Evolutionary conservation across 2,329 filamentous ascomycete genomes (phyloP), one percentile per base, ranked within the genome.

Genomic region (Exophiala calicioides): DNA sequence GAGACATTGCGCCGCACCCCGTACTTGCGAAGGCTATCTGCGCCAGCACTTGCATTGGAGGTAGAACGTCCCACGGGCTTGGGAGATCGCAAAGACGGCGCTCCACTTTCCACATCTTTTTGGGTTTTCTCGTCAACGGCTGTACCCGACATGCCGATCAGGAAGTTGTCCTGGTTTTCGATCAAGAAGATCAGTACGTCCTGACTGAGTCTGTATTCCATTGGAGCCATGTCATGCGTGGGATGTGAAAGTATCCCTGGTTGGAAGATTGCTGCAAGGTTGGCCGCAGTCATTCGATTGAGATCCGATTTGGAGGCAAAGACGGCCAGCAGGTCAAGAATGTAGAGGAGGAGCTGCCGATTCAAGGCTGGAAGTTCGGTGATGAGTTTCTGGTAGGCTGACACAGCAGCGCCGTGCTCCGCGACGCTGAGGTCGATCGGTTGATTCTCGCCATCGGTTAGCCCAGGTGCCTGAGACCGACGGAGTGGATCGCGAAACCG

Each of bases 101-200:
- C 70, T 3, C 85, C 85, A 46, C 86, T 88, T 62, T 90, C 84
- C 27, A 84, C 75, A 51, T 83, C 80, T 60, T 80, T 79, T 38
- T 82, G 75, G 5, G 81, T 83, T 51, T 81, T 84, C 63, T 94
- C 88, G 63, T 96, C 90, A n/a, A 90, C 88, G n/a, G 83, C 90
- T n/a, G 90, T 96, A 33, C 93, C 93, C 64, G 90, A 88, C 93
- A 98, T 98, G 44, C 93, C 93, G 56, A 98, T 94, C 56, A 98
- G 74, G 75, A 98, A 98, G 68, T 95, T 88, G 62, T 98, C 93
- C 66, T 98, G 93, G 61, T 98, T 95, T 64, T 97, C 90, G 57
- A 98, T 98, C 58, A 98, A 73, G 68, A 98, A 98, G 39, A 98
- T 95, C 55, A 98, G 79, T 15, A 98, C 91, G 61, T 93, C 91